Evolutionary conservation across 2,329 filamentous ascomycete species (phyloP), one percentile per base, ranked within the genome.

Genomic region (Rosellinia necatrix): DNA sequence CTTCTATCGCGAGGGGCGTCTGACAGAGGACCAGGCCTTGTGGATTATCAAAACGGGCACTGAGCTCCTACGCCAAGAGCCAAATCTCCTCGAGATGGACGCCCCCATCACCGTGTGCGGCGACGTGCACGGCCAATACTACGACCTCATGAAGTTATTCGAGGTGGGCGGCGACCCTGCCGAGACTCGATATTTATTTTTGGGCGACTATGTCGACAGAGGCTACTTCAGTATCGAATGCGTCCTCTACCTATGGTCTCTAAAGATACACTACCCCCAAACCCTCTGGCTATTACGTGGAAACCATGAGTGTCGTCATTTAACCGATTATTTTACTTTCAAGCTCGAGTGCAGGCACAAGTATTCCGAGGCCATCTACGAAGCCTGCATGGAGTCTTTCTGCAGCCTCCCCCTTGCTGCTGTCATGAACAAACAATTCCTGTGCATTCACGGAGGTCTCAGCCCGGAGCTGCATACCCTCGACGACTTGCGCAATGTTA

Each of bases 311-410:
- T 99, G 94, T 76, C 89, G 94, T 70, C 94, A 99, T 79, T 83
- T 99, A 82, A 99, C 94, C 55, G 94, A 99, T 73, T 99, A 99
- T 82, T 99, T 99, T 78, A 99, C 94, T 59, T 99, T 99, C 82
- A 97, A 99, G 82, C 87, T 99, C 56, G 94, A 99, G 76, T 99
- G 94, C 83, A 97, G 96, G 80, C 94, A 99, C 84, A 99, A 99
- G 76, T 99, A 99, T 78, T 96, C 91, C 29, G 94, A 97, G 78
- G 84, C 84, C 62, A 84, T 99, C 58, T 99, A 99, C 74, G 93
- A 99, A 70, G 93, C 94, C 54, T 97, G 94, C 78, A 96, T 97
- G 86, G 93, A 99, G 64, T 96, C 94, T 0, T 99, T 99, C 82
- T 99, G 94, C 78, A 83, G 89, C 62, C 79, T 99, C 62, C 94